Evolutionary conservation across 108 stramenopile species (phyloP), one percentile per base, ranked within the genome.

Genomic region (Cylindrotheca closterium): DNA sequence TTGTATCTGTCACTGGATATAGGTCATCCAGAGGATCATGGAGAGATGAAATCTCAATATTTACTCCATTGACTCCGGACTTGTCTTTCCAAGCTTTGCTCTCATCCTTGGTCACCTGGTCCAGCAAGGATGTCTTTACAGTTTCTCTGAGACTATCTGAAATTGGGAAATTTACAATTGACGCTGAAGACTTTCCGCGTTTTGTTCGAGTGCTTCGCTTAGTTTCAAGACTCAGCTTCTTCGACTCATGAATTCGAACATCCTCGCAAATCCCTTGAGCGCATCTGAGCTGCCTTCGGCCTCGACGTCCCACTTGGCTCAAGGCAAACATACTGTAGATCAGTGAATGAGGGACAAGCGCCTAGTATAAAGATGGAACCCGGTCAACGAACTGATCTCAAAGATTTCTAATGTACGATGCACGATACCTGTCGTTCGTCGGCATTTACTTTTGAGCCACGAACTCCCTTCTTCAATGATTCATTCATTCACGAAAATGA

Each of bases 11-110:
- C 10, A 78, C 65, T 22, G 85, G 64, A 34, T 82, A 72, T 69
- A 85, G 82, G 62, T 92, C 84, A 62, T 92, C 86, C 45, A 92
- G 70, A 17, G 86, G 84, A 80, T 92, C 91, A 31, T 66, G 56
- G 8, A 68, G 54, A 22, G 29, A 57, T 29, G 30, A 25, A 42
- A 42, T 42, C 37, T 42, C 37, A 10, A 15, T 42, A 15, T 42
- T 42, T 15, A 42, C 37, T 7, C 37, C 37, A 42, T 42, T 42
- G 10, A 42, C 15, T 15, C 37, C 37, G 7, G 37, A 42, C 56
- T 23, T 55, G 10, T 51, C 79, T 42, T 55, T 68, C 91, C 91
- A 92, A 58, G 88, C 72, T 37, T 70, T 72, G 17, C 82, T 83
- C 48, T 87, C 84, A 26, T 73, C 74, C 60, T 76, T 75, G 19